phyloP scores from a whole-genome alignment of 2,329 filamentous ascomycete species.

The Colletotrichum liaoningense region DNA sequence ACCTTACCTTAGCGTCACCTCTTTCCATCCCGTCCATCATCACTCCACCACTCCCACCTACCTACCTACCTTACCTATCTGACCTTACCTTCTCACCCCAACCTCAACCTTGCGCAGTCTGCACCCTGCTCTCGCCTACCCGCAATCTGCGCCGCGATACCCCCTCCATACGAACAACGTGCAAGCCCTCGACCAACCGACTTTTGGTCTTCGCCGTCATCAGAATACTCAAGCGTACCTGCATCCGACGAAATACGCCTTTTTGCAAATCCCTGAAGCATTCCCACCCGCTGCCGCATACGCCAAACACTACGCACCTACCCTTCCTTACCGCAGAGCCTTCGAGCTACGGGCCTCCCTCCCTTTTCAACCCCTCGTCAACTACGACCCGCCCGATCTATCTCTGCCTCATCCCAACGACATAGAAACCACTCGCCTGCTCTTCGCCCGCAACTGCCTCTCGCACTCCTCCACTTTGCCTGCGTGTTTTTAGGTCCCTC shows the following conservation, averaged over 20 bases:
- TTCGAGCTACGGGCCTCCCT: not conserved
- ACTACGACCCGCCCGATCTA: not conserved
- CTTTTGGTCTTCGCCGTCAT: not conserved
- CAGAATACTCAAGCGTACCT: conserved; percentile 1
- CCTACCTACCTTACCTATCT: not conserved
- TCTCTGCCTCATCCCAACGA: conserved; percentile 5
- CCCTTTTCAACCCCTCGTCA: not conserved
- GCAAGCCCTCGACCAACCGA: conserved; percentile 14
- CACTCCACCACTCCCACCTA: conserved; percentile 1
- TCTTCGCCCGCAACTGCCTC: conserved; percentile 11
- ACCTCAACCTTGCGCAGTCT: conserved; percentile 11
- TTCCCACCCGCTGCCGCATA: not conserved
- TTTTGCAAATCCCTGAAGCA: conserved; percentile 2
- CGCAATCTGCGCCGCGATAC: conserved; percentile 15
- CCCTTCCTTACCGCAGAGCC: not conserved
- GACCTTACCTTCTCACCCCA: not conserved
- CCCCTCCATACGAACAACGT: conserved; percentile 3
- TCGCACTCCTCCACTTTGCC: conserved; percentile 7
- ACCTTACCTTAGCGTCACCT: conserved; percentile 10
- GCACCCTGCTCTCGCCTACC: conserved; percentile 14
- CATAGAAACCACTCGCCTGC: not conserved
- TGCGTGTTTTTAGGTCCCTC: conserved; percentile 22
- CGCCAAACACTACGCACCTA: not conserved
- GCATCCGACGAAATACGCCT: conserved; percentile 9
- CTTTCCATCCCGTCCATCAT: conserved; percentile 6